Conservation (phyloP, 1,139 yeast genomes). For the Candida anutae region DNA sequence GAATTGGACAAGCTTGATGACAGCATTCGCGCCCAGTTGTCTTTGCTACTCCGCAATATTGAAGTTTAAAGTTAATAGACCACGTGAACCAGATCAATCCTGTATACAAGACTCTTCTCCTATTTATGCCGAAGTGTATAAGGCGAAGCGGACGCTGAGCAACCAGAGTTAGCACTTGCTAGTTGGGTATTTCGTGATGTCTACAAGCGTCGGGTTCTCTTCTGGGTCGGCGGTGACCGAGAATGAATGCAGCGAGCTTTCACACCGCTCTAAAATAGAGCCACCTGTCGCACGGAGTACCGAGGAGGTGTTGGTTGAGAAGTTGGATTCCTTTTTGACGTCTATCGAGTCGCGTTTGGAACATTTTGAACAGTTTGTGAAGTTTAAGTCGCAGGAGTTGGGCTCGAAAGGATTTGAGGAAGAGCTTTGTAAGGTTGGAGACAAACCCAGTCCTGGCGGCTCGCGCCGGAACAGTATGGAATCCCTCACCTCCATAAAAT, state of each 20-base stretch:
- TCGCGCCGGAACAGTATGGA: constrained; percentile 22
- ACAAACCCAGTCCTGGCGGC: constrained; percentile 7
- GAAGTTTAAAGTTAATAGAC: background rate
- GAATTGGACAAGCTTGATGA: constrained; percentile 11
- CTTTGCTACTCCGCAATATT: constrained; percentile 1
- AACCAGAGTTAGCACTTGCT: too few relatives aligned
- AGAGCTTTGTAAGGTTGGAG: constrained; percentile 4
- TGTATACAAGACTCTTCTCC: too few relatives aligned
- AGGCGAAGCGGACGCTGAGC: too few relatives aligned
- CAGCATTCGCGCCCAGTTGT: constrained; percentile 3
- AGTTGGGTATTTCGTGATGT: too few relatives aligned
- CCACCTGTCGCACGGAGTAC: too few relatives aligned
- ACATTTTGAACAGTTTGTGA: constrained; percentile 44
- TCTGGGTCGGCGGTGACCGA: too few relatives aligned
- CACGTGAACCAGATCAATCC: too few relatives aligned
- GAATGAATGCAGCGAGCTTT: too few relatives aligned
- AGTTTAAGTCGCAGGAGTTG: constrained; percentile 18
- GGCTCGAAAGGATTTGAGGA: constrained; percentile 2
- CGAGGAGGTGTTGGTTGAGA: constrained; percentile 44
- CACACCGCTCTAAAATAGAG: too few relatives aligned
- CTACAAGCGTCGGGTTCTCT: too few relatives aligned
- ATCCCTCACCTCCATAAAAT: constrained; percentile 23
- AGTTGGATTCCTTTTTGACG: constrained; percentile 43
- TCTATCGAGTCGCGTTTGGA: constrained; percentile 49
- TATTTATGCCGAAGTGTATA: too few relatives aligned